Percentiles rank a stretch among this genome's conserved stretches.
These are phyloP conservation scores for Corchorus capsularis DNA, from an alignment of 345 rosid species.

Conservation along the genomic window DNA sequence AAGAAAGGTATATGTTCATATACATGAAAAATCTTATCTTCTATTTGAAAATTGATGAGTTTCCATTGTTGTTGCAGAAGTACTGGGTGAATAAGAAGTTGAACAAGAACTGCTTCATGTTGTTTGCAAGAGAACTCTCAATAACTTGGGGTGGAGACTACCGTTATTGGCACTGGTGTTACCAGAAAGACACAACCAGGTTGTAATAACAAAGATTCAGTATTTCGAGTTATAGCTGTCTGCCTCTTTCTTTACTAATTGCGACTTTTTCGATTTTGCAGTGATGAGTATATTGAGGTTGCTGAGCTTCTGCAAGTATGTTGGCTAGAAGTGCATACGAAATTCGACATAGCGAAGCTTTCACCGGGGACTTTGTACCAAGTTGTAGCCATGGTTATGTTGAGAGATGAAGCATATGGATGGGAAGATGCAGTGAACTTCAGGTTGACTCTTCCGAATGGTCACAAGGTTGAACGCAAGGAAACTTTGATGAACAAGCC, in stretches of 20 bases:
- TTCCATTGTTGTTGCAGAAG: constrained; percentile 28
- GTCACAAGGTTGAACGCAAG: too few species aligned
- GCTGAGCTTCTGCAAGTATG: constrained; percentile 48
- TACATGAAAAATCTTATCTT: neutral
- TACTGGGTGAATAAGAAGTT: neutral
- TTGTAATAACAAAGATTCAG: neutral
- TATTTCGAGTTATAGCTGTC: too few species aligned
- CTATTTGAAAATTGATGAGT: neutral
- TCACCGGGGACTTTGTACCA: constrained; percentile 50
- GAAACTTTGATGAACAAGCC: too few species aligned
- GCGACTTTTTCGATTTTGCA: neutral
- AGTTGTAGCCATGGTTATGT: constrained; percentile 45
- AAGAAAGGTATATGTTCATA: constrained; percentile 35
- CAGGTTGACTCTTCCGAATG: constrained; percentile 5
- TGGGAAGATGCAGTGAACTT: constrained; percentile 60
- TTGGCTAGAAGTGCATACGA: constrained; percentile 59
- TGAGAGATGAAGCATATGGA: constrained; percentile 48
- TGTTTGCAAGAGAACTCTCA: constrained; percentile 52
- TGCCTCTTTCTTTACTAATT: too few species aligned
- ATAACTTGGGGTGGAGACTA: constrained; percentile 61
- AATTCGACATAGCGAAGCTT: constrained; percentile 44
- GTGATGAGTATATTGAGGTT: constrained; percentile 39
- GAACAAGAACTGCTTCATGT: constrained; percentile 22
- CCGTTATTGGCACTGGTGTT: constrained; percentile 55
- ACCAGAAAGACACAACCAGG: constrained; percentile 38